These are phyloP conservation scores for Neltuma alba DNA, from an alignment of 306 rosid species.

Conservation along the genomic window DNA sequence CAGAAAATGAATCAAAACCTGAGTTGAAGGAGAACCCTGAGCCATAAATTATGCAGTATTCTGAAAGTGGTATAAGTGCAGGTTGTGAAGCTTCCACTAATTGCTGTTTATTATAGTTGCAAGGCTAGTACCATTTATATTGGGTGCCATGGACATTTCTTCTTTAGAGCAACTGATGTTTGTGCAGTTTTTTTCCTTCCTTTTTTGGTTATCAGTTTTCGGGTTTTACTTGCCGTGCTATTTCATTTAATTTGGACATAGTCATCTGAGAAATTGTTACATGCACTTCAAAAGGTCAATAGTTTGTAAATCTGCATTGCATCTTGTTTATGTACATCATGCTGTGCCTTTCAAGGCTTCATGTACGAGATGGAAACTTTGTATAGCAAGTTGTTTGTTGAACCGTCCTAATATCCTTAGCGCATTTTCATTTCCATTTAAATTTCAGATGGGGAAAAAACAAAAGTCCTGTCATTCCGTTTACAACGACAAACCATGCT, in stretches of 20 bases:
- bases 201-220: neutral
- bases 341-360: neutral
- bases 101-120: neutral
- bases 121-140: neutral
- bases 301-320: neutral
- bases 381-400: neutral
- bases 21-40: slow-evolving; percentile 36
- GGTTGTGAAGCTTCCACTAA: slow-evolving; percentile 9
- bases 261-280: slow-evolving; percentile 6
- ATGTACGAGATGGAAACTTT: neutral
- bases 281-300: neutral
- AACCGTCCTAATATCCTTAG: neutral
- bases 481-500: too few relatives aligned
- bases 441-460: neutral
- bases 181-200: slow-evolving; percentile 1
- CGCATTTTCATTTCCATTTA: neutral
- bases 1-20: slow-evolving; percentile 46
- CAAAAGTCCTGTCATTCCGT: neutral
- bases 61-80: neutral
- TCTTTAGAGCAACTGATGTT: neutral
- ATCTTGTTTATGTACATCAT: neutral
- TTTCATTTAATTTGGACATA: neutral
- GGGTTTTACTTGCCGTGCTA: neutral
- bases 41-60: slow-evolving; percentile 13
- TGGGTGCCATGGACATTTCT: neutral